These are phyloP conservation scores for Marasmius sp. DNA, from an alignment of 1,284 basidiomycete genomes.

Conservation along the genomic window DNA sequence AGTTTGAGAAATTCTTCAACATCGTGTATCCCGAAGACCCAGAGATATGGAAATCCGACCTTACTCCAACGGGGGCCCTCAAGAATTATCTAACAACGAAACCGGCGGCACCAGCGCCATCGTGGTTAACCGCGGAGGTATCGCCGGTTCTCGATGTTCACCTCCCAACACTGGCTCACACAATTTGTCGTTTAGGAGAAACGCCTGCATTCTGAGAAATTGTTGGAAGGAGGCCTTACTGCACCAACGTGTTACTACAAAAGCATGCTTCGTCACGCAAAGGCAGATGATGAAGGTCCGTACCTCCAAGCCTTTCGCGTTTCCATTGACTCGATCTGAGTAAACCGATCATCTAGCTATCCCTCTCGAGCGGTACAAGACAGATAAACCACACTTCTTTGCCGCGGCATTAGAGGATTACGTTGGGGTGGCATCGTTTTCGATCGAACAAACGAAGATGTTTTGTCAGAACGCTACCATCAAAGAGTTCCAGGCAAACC, in stretches of 20 bases:
- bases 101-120: neutral
- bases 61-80: neutral
- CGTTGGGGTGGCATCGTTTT: neutral
- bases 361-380: neutral
- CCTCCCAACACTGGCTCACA: slow-evolving; percentile 6
- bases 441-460: neutral
- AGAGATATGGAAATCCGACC: neutral
- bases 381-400: slow-evolving; percentile 3
- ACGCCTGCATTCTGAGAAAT: slow-evolving; percentile 14
- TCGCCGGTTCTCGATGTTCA: neutral
- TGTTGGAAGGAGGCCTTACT: slow-evolving; percentile 18
- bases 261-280: neutral
- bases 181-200: slow-evolving; percentile 22
- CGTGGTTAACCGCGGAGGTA: neutral
- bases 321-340: neutral
- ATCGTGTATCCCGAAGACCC: slow-evolving; percentile 4
- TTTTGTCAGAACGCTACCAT: neutral
- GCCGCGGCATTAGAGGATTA: neutral
- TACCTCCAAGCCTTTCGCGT: neutral
- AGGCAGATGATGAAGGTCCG: slow-evolving; percentile 3
- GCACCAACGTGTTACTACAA: slow-evolving; percentile 3
- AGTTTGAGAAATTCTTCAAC: slow-evolving; percentile 22
- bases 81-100: neutral
- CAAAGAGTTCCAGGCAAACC: slow-evolving; percentile 1
- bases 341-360: neutral